Conservation (phyloP, 2,329 filamentous ascomycete genomes). For the Cladosporium cucumerinum region DNA sequence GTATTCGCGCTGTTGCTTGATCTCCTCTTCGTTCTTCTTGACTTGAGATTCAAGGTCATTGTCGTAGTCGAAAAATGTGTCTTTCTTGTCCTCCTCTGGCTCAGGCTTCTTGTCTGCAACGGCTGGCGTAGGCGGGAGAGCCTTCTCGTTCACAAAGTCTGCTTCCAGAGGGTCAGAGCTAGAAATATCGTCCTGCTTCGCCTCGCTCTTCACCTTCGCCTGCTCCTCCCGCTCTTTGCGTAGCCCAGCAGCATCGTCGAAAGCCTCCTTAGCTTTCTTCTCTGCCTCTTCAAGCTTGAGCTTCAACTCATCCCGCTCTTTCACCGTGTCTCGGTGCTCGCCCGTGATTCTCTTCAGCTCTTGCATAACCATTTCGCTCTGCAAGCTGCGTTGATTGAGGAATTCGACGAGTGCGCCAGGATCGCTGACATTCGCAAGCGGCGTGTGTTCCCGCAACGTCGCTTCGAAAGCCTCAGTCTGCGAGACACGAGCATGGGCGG, state of each 20-base stretch:
- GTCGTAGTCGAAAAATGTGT: slow-evolving; percentile 91
- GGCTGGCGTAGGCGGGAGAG: slow-evolving; percentile 21
- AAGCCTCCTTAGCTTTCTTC: slow-evolving; percentile 58
- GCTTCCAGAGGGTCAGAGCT: slow-evolving; percentile 8
- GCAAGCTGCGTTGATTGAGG: slow-evolving; percentile 77
- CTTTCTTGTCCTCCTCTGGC: slow-evolving; percentile 42
- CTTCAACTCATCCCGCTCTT: slow-evolving; percentile 74
- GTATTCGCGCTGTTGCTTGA: slow-evolving; percentile 58
- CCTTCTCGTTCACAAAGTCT: slow-evolving; percentile 13
- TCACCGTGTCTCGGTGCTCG: slow-evolving; percentile 29
- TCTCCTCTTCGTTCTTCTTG: slow-evolving; percentile 65
- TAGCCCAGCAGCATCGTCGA: slow-evolving; percentile 61
- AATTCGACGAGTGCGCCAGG: slow-evolving; percentile 84
- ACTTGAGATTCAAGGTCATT: slow-evolving; percentile 79
- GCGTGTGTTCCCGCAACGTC: slow-evolving; percentile 85
- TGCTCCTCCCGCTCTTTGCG: slow-evolving; percentile 38
- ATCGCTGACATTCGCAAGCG: slow-evolving; percentile 82
- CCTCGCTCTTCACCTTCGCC: slow-evolving; percentile 5
- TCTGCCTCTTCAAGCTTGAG: slow-evolving; percentile 70
- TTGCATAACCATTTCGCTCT: slow-evolving; percentile 89
- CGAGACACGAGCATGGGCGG: slow-evolving; percentile 81
- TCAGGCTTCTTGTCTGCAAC: slow-evolving; percentile 18
- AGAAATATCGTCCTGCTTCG: neutral
- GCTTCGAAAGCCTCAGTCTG: slow-evolving; percentile 93
- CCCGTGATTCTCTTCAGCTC: slow-evolving; percentile 83